These are phyloP conservation scores for Candida odintsovae DNA, from an alignment of 805 yeast species.

Conservation along the genomic window DNA sequence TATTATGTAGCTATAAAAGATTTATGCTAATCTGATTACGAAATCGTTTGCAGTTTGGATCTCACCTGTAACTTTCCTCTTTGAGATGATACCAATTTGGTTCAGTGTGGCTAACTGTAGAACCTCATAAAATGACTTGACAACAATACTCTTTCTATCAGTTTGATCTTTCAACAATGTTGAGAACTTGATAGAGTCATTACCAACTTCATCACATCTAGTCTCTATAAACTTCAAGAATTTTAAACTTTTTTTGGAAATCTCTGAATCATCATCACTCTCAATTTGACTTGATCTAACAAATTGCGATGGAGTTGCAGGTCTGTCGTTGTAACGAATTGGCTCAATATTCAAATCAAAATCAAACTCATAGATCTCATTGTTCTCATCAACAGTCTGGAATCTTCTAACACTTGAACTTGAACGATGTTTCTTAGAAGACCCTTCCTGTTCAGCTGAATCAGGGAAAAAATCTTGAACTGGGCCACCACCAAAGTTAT, in stretches of 20 bases:
- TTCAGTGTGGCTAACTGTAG: conserved; percentile 21
- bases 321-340: not conserved
- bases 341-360: conserved; percentile 2
- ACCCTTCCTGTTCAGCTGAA: conserved; percentile 3
- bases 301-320: not conserved
- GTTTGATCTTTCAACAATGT: conserved; percentile 10
- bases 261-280: not conserved
- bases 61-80: not conserved
- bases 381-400: conserved; percentile 13
- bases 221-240: conserved; percentile 17
- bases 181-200: conserved; percentile 9
- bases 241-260: conserved; percentile 14
- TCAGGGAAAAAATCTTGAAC: not conserved
- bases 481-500: conserved; percentile 9
- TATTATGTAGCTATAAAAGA: not conserved
- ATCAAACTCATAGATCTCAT: conserved; percentile 7
- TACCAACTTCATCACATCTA: conserved; percentile 12
- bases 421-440: conserved; percentile 15
- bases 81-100: conserved; percentile 6
- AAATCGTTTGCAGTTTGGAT: conserved; percentile 11
- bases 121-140: conserved; percentile 23
- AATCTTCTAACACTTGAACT: conserved; percentile 12
- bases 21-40: not conserved
- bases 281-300: not conserved
- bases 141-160: conserved; percentile 12